A percentile compares a stretch with the other conserved stretches of the same genome.
phyloP scores from a whole-genome alignment of 2,329 filamentous ascomycete species.

The Colletotrichum nymphaeae region DNA sequence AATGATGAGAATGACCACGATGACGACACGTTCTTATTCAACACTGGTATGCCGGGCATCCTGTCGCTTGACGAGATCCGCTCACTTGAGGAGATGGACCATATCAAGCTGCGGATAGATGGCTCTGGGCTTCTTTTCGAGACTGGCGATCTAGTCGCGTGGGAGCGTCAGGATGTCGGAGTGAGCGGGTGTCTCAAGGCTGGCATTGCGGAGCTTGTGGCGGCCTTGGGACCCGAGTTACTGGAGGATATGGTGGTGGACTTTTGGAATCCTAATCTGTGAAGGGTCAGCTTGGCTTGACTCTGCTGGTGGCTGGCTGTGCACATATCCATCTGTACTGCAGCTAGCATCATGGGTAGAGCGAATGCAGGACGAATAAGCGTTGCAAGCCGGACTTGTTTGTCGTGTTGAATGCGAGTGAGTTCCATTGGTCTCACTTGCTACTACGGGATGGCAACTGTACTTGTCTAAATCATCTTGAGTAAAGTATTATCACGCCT shows the following conservation, averaged over 20 bases:
- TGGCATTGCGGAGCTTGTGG: conserved; percentile 74
- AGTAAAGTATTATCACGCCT: no score
- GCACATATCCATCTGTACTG: neutral
- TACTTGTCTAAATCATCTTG: no score
- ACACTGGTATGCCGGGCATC: conserved; percentile 75
- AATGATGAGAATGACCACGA: conserved; percentile 4
- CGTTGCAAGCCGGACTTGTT: neutral
- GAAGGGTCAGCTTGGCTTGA: neutral
- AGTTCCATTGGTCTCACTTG: no score
- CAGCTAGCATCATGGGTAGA: neutral
- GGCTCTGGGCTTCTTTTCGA: conserved; percentile 50
- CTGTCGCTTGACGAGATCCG: conserved; percentile 67
- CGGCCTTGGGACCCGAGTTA: conserved; percentile 72
- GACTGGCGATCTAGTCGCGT: conserved; percentile 66
- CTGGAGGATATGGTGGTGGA: conserved; percentile 69
- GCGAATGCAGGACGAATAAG: neutral
- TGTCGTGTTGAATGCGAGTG: neutral
- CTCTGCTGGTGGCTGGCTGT: no score
- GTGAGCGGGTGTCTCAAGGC: conserved; percentile 65
- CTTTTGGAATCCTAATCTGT: conserved; percentile 47
- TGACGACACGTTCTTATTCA: conserved; percentile 59
- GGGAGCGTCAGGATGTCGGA: conserved; percentile 64
- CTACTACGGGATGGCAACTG: no score
- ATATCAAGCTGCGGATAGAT: conserved; percentile 65
- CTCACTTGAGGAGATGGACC: conserved; percentile 65